Evolutionary conservation across 1,284 basidiomycete species (phyloP).

Genomic region (Cryptococcus sp.): DNA sequence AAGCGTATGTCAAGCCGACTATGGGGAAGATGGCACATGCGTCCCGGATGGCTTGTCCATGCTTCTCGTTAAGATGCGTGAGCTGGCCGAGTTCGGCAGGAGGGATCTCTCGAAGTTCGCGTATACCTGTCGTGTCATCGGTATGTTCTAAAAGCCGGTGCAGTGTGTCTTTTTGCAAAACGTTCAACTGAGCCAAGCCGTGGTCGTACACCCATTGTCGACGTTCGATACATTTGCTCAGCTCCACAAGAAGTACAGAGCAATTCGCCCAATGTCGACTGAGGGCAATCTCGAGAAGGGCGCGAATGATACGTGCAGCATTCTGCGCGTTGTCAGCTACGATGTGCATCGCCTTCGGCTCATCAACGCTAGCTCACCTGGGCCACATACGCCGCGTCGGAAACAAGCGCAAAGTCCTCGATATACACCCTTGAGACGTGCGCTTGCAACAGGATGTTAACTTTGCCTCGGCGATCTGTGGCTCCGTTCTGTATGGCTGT

Average conservation of each 20-base stretch:
- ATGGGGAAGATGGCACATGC: slow-evolving; percentile 87
- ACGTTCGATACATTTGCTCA: slow-evolving; percentile 92
- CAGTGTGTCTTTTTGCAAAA: slow-evolving; percentile 74
- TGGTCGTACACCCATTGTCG: slow-evolving; percentile 96
- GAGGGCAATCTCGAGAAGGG: slow-evolving; percentile 90
- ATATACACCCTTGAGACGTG: slow-evolving; percentile 78
- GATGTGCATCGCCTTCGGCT: neutral
- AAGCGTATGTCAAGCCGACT: slow-evolving; percentile 65
- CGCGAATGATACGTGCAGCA: slow-evolving; percentile 88
- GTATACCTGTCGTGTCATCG: slow-evolving; percentile 77
- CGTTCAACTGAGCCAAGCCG: slow-evolving; percentile 75
- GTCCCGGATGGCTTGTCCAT: slow-evolving; percentile 75
- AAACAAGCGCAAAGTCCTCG: slow-evolving; percentile 96
- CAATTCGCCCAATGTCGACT: slow-evolving; percentile 87
- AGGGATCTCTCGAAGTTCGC: slow-evolving; percentile 73
- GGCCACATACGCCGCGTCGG: slow-evolving; percentile 89
- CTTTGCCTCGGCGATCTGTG: slow-evolving; percentile 82
- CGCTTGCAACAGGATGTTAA: slow-evolving; percentile 92
- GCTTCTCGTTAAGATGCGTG: slow-evolving; percentile 81
- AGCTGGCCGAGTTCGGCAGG: slow-evolving; percentile 77
- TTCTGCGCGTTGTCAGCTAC: slow-evolving; percentile 58
- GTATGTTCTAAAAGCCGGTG: slow-evolving; percentile 73
- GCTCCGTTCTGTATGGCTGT: slow-evolving; percentile 63
- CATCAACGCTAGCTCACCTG: slow-evolving; percentile 55
- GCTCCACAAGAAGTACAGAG: slow-evolving; percentile 76